phyloP scores from a whole-genome alignment of 495 filamentous ascomycete genomes.

The Tuber magnatum region DNA sequence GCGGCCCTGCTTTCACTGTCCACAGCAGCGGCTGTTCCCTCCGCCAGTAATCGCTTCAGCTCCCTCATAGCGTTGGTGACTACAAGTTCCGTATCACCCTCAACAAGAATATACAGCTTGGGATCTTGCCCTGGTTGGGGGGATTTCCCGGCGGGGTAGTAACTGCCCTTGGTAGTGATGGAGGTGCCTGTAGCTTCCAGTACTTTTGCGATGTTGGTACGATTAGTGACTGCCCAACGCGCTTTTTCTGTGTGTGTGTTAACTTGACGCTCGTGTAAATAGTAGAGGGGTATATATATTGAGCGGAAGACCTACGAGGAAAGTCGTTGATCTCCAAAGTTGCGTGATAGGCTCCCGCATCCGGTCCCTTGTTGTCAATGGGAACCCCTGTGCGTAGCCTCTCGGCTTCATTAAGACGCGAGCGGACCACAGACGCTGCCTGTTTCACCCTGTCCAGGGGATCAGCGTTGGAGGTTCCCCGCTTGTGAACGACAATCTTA shows the following conservation, averaged over 20 bases:
- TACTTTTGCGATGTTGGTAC: conserved; percentile 98
- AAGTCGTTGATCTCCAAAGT: conserved; percentile 99
- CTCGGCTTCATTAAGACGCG: conserved; percentile 74
- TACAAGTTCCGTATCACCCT: conserved; percentile 89
- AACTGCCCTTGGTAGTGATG: conserved; percentile 95
- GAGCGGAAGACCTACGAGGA: conserved; percentile 57
- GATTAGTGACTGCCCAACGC: conserved; percentile 96
- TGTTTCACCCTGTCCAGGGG: conserved; percentile 75
- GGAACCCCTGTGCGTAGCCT: conserved; percentile 84
- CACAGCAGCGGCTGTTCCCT: conserved; percentile 84
- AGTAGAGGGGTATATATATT: neutral
- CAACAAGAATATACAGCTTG: conserved; percentile 94
- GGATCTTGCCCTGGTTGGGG: conserved; percentile 65
- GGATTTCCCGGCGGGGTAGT: conserved; percentile 74
- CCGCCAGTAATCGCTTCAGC: conserved; percentile 75
- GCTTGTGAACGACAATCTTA: conserved; percentile 71
- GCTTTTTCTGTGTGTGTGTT: conserved; percentile 63
- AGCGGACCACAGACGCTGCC: conserved; percentile 79
- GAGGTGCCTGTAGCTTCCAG: conserved; percentile 89
- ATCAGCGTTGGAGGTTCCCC: conserved; percentile 49
- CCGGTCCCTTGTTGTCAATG: conserved; percentile 97
- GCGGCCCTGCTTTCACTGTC: conserved; percentile 75
- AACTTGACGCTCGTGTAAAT: conserved; percentile 21
- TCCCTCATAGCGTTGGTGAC: conserved; percentile 89
- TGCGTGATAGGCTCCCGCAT: conserved; percentile 94